Conservation (phyloP, 2,329 filamentous ascomycete species). For the Aspergillus brunneoviolaceus region DNA sequence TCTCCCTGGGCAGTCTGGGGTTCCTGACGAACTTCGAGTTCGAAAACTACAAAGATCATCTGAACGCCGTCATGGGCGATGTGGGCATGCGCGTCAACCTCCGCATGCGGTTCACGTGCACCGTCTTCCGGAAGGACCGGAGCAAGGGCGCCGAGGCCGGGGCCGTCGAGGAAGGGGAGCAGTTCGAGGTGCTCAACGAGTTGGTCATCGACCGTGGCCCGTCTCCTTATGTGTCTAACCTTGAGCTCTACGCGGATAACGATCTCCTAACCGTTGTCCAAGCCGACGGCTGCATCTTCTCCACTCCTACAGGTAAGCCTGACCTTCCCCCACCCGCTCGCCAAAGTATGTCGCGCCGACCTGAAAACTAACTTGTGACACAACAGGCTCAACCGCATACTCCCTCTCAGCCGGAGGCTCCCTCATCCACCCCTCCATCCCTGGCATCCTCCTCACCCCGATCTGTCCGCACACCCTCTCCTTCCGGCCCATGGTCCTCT, state of each 20-base stretch:
- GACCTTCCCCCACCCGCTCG: background rate
- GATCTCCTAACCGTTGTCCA: conserved; percentile 93
- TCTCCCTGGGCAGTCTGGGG: conserved; percentile 86
- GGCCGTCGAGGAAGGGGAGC: conserved; percentile 81
- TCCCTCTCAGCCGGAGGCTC: conserved; percentile 93
- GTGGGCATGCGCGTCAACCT: conserved; percentile 95
- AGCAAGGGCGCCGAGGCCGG: conserved; percentile 49
- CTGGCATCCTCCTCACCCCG: conserved; percentile 91
- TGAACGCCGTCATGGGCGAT: conserved; percentile 88
- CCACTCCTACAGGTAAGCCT: conserved; percentile 75
- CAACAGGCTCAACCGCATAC: conserved; percentile 77
- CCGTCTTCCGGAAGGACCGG: conserved; percentile 74
- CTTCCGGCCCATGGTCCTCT: conserved; percentile 96
- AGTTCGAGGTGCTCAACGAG: conserved; percentile 97
- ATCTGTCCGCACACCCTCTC: conserved; percentile 97
- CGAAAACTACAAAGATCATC: conserved; percentile 78
- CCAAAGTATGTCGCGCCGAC: too few species aligned
- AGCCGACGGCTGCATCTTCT: conserved; percentile 97
- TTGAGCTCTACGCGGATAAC: conserved; percentile 94
- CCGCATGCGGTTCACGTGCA: conserved; percentile 98
- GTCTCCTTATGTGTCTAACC: conserved; percentile 92
- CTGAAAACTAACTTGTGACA: conserved; percentile 1
- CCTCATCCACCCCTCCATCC: conserved; percentile 93
- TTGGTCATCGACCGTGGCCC: conserved; percentile 97
- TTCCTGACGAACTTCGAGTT: conserved; percentile 98